phyloP scores from a whole-genome alignment of 192 early-diverging fungal genomes.

The Lobosporangium transversale region DNA sequence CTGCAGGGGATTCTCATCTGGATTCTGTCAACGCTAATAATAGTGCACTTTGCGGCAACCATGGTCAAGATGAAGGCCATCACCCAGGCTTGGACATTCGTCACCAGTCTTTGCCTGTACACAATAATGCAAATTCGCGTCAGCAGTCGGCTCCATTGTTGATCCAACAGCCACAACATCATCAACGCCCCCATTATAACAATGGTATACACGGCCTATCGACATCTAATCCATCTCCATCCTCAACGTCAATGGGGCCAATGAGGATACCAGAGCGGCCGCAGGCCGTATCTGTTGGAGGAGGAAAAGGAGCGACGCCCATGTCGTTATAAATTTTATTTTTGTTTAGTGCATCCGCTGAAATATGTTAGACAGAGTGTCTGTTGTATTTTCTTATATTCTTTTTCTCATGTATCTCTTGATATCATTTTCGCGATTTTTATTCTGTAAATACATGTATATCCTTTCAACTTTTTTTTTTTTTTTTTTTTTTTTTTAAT shows the following conservation, averaged over 20 bases:
- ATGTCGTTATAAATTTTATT: conserved; percentile 24
- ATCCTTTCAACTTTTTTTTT: not conserved
- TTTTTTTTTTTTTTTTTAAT: not conserved
- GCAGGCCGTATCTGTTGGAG: conserved; percentile 23
- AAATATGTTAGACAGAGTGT: too few species aligned
- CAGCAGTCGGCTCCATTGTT: conserved; percentile 37
- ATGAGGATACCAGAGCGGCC: conserved; percentile 39
- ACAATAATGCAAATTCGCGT: not conserved
- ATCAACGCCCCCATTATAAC: not conserved
- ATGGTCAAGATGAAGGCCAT: not conserved
- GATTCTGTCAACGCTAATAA: conserved; percentile 1
- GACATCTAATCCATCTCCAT: conserved; percentile 15
- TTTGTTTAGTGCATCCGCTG: too few species aligned
- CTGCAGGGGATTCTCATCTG: not conserved
- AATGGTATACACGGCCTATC: conserved; percentile 8
- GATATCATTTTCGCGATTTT: not conserved
- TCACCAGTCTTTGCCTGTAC: conserved; percentile 6
- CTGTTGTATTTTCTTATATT: too few species aligned
- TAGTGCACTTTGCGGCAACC: too few species aligned
- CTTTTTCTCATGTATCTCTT: not conserved
- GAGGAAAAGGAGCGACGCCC: conserved; percentile 31
- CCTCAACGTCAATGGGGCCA: conserved; percentile 16
- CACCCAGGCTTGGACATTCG: not conserved
- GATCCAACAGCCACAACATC: conserved; percentile 15
- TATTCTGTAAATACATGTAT: not conserved